phyloP scores from a whole-genome alignment of 2,329 filamentous ascomycete species.

The Colletotrichum sp. region DNA sequence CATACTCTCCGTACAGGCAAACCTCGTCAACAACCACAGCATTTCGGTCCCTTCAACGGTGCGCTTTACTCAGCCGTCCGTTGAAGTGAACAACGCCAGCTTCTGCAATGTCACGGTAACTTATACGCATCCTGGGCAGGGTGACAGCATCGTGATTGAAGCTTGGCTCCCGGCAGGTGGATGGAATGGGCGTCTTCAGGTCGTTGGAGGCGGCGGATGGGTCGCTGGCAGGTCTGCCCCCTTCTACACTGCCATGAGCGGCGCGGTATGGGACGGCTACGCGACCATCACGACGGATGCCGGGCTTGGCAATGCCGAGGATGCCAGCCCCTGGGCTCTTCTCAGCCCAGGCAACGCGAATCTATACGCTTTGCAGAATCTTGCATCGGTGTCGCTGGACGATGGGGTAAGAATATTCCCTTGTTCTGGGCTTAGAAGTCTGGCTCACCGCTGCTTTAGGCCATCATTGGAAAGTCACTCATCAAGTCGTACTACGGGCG shows the following conservation, averaged over 20 bases:
- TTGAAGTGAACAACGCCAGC: background rate
- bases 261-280: constrained; percentile 22
- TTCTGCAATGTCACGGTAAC: constrained; percentile 32
- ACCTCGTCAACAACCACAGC: background rate
- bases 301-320: constrained; percentile 6
- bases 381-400: constrained; percentile 37
- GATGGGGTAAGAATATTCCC: constrained; percentile 24
- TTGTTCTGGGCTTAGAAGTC: background rate
- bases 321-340: constrained; percentile 8
- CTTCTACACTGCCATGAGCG: constrained; percentile 20
- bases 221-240: constrained; percentile 21
- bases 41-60: background rate
- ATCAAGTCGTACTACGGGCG: constrained; percentile 51
- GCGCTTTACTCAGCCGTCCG: background rate
- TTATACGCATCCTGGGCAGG: constrained; percentile 27
- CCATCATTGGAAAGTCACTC: constrained; percentile 52
- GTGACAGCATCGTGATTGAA: constrained; percentile 26
- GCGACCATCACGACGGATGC: constrained; percentile 24
- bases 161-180: constrained; percentile 25
- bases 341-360: constrained; percentile 19
- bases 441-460: constrained; percentile 12
- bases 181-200: constrained; percentile 34
- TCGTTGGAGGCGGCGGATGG: constrained; percentile 33
- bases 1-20: background rate
- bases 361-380: constrained; percentile 33